Evolutionary conservation across 371 early-diverging fungal genomes (phyloP).

Genomic region (Mycotypha africana): DNA sequence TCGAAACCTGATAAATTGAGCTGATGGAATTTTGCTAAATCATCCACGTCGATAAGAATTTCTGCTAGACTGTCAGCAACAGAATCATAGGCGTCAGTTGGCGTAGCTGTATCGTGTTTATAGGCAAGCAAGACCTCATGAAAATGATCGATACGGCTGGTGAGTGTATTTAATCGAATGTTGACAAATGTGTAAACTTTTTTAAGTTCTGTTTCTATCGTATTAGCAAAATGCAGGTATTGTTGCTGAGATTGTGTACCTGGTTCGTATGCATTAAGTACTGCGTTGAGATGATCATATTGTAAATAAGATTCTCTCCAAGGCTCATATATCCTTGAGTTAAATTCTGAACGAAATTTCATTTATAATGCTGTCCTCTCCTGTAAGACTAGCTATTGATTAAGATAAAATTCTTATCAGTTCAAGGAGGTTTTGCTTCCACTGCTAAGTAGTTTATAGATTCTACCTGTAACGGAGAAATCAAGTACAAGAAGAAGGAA

Average conservation of each 20-base stretch:
- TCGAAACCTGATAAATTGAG: conserved; percentile 87
- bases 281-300: conserved; percentile 30
- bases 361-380: too few relatives aligned
- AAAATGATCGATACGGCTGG: conserved; percentile 66
- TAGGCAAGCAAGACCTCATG: conserved; percentile 46
- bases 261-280: conserved; percentile 17
- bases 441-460: too few relatives aligned
- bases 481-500: too few relatives aligned
- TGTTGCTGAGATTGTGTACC: conserved; percentile 42
- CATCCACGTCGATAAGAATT: conserved; percentile 63
- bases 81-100: conserved; percentile 6
- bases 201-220: conserved; percentile 71
- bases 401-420: too few relatives aligned
- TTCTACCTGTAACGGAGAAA: too few relatives aligned
- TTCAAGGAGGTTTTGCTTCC: too few relatives aligned
- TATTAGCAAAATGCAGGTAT: conserved; percentile 68
- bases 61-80: conserved; percentile 22
- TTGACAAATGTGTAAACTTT: conserved; percentile 80
- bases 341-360: conserved; percentile 43
- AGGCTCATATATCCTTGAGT: conserved; percentile 25
- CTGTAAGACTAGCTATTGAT: too few relatives aligned
- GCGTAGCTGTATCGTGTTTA: neutral
- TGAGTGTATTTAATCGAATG: conserved; percentile 66
- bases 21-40: conserved; percentile 80
- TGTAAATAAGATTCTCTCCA: conserved; percentile 39